phyloP scores from a whole-genome alignment of 306 rosid species.

The Notholithocarpus densiflorus region DNA sequence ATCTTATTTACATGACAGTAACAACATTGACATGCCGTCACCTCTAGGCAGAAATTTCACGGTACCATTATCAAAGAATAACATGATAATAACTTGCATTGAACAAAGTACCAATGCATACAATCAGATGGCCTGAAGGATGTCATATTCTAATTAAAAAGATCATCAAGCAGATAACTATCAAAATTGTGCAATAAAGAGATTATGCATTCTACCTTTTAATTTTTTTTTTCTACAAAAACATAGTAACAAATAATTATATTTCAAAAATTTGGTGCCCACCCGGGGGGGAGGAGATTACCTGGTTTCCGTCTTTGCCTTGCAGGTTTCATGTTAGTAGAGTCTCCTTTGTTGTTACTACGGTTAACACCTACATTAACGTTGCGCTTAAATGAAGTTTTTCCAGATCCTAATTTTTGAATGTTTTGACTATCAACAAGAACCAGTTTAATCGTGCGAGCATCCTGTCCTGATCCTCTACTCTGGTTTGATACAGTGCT shows the following conservation, averaged over 20 bases:
- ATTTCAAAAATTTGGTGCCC: neutral
- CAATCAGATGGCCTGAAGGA: neutral
- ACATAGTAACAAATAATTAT: too few relatives aligned
- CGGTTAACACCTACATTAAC: slow-evolving; percentile 65
- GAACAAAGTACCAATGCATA: neutral
- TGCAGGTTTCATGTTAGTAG: slow-evolving; percentile 63
- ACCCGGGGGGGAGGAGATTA: slow-evolving; percentile 27
- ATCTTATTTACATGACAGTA: neutral
- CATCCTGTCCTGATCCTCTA: slow-evolving; percentile 65
- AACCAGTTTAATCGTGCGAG: slow-evolving; percentile 64
- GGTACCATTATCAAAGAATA: neutral
- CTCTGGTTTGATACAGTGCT: slow-evolving; percentile 56
- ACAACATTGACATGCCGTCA: neutral
- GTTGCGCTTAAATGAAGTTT: slow-evolving; percentile 69
- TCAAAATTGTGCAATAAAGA: neutral
- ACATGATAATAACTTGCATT: neutral
- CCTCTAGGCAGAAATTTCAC: neutral
- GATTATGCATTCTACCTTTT: neutral
- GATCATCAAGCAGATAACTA: neutral
- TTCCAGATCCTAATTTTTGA: slow-evolving; percentile 79
- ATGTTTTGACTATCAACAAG: slow-evolving; percentile 87
- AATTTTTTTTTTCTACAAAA: too few relatives aligned
- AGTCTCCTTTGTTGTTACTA: slow-evolving; percentile 67
- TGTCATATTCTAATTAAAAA: neutral
- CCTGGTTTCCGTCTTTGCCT: slow-evolving; percentile 89